Evolutionary conservation across 1,139 yeast genomes (phyloP).

Genomic region (Kodamaea plutei): DNA sequence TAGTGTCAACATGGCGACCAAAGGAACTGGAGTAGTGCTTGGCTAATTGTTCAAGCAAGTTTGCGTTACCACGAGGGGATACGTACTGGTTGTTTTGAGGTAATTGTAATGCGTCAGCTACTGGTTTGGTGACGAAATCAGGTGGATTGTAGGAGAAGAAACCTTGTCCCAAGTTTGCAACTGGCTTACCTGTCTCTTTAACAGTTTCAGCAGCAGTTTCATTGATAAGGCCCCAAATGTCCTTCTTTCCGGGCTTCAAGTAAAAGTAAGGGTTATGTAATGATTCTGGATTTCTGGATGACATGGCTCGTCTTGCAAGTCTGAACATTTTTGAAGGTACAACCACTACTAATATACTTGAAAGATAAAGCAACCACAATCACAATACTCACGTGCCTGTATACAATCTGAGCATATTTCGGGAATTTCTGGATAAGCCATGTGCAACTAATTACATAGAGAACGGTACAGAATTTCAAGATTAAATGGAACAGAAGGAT

Average conservation of each 20-base stretch:
- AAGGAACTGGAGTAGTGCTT: slow-evolving; percentile 66
- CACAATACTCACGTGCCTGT: no score
- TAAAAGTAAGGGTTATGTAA: slow-evolving; percentile 61
- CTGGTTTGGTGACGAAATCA: slow-evolving; percentile 78
- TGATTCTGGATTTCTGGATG: slow-evolving; percentile 12
- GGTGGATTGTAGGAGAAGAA: slow-evolving; percentile 96
- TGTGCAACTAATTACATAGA: no score
- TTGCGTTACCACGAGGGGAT: slow-evolving; percentile 83
- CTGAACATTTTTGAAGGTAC: neutral
- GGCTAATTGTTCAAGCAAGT: slow-evolving; percentile 64
- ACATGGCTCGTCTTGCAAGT: slow-evolving; percentile 7
- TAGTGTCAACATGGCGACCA: slow-evolving; percentile 54
- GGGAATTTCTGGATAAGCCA: no score
- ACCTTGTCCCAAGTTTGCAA: slow-evolving; percentile 92
- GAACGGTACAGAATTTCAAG: no score
- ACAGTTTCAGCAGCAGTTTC: slow-evolving; percentile 89
- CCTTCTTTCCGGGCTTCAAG: slow-evolving; percentile 59
- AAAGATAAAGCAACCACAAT: no score
- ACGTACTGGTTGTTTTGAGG: slow-evolving; percentile 88
- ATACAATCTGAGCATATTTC: no score
- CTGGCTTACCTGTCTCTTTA: slow-evolving; percentile 59
- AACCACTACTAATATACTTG: no score
- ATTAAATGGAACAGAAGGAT: no score
- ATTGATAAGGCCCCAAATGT: slow-evolving; percentile 91
- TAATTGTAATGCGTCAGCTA: slow-evolving; percentile 64